Base-by-base conservation (phyloP, 305 asterid genomes). In the Withania somnifera region DNA sequence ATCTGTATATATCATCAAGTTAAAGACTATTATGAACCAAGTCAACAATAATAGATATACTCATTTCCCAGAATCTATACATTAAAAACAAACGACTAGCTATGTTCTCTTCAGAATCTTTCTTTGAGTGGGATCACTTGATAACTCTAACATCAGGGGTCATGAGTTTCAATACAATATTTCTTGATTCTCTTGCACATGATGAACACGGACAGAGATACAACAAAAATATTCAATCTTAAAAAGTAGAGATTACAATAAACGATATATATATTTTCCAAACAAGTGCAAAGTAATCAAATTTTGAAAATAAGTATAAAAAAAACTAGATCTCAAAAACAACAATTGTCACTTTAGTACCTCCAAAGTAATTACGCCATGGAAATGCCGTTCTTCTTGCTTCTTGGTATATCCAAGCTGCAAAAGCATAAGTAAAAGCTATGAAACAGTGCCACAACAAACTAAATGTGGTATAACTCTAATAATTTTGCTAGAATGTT, bases 321-420 rank as follows among this genome's bases (percentile, higher is more conserved):
- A 13, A 75, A 61, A 51, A 28, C 80, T 28, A 75, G 61, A 80
- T 42, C 83, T 45, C 47, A 45, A 67, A 63, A 63, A 26, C 63
- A 80, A 28, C 54, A 81, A 32, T 32, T 11, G 17, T 32, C 81
- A 28, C 79, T 11, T 45, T 45, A 63, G 81, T 83, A 93, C 98
- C 98, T 96, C 98, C 87, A 97, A 91, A 83, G 92, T 92, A 73
- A 97, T 90, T 69, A 93, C 95, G 79, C 99, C 98, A 80, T 97
- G 98, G 83, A 97, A 97, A 82, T 92, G 95, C 15, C 91, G 86
- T 81, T 97, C 99, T 89, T 97, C 99, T 87, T 91, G 98, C 86
- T 93, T 94, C 89, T 97, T 94, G 56, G 99, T 97, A 89, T 97
- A 97, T 50, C 99, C 99, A 85, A 97, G 97, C 99, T 97, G 97